phyloP scores from a whole-genome alignment of 1,284 basidiomycete genomes.

The Xerocomus cyaneibrunnescens region DNA sequence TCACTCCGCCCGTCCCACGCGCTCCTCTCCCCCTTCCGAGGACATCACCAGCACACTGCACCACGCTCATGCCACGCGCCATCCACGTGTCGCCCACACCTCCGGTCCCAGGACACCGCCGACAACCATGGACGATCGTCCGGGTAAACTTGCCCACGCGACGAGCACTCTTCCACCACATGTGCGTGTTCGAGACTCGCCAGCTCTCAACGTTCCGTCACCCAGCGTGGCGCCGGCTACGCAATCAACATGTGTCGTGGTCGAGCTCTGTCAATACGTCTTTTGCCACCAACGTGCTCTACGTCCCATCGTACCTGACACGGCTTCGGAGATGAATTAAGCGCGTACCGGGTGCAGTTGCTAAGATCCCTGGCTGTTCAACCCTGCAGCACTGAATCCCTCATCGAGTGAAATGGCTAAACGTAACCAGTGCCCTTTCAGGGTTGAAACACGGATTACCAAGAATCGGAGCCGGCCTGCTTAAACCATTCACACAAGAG shows the following conservation, averaged over 20 bases:
- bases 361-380: not conserved
- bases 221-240: no score
- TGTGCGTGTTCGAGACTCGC: no score
- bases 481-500: not conserved
- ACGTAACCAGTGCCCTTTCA: not conserved
- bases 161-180: no score
- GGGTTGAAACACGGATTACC: not conserved
- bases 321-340: constrained; percentile 11
- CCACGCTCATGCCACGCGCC: constrained; percentile 14
- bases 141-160: not conserved
- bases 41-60: not conserved
- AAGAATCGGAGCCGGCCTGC: not conserved
- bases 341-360: constrained; percentile 1
- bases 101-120: not conserved
- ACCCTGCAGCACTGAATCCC: constrained; percentile 1
- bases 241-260: not conserved
- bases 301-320: not conserved
- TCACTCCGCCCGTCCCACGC: not conserved
- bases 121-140: not conserved
- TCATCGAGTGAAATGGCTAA: not conserved
- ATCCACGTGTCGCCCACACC: constrained; percentile 14
- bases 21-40: not conserved
- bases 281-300: not conserved
- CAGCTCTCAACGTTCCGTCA: no score
- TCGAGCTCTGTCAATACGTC: not conserved